Evolutionary conservation across 345 rosid genomes (phyloP).

Genomic region (Citrus cavaleriei): DNA sequence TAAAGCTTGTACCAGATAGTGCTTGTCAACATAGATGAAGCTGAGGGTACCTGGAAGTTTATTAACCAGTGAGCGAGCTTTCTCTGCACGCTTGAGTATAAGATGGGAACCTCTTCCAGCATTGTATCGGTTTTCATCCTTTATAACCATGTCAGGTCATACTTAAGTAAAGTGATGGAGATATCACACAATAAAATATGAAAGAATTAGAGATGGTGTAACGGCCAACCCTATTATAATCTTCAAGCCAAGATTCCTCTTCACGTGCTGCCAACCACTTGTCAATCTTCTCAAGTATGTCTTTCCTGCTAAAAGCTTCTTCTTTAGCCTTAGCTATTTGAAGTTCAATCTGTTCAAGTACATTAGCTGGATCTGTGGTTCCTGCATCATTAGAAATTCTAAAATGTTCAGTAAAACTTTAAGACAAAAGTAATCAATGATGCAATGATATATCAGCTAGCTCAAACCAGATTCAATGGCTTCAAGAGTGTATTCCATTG

Average conservation of each 20-base stretch:
- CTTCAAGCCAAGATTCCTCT: conserved; percentile 98
- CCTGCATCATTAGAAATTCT: conserved; percentile 34
- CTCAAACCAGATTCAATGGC: conserved; percentile 80
- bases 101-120: conserved; percentile 99
- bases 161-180: conserved; percentile 3
- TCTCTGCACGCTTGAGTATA: conserved; percentile 94
- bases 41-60: conserved; percentile 49
- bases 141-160: conserved; percentile 18
- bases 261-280: conserved; percentile 94
- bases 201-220: not conserved
- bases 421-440: not conserved
- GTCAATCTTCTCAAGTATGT: conserved; percentile 89
- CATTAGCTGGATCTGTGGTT: conserved; percentile 52
- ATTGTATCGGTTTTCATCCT: conserved; percentile 96
- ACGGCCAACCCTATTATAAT: conserved; percentile 78
- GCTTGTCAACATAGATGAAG: not conserved
- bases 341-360: conserved; percentile 79
- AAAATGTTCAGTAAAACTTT: not conserved
- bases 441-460: not conserved
- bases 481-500: conserved; percentile 57
- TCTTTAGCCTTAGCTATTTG: conserved; percentile 81
- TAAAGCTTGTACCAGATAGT: not conserved
- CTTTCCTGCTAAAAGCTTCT: conserved; percentile 88
- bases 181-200: not conserved
- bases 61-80: conserved; percentile 87